Evolutionary conservation across 129 eudicot species (phyloP), one percentile per base, ranked within the genome.

Genomic region (Scalesia atractyloides): DNA sequence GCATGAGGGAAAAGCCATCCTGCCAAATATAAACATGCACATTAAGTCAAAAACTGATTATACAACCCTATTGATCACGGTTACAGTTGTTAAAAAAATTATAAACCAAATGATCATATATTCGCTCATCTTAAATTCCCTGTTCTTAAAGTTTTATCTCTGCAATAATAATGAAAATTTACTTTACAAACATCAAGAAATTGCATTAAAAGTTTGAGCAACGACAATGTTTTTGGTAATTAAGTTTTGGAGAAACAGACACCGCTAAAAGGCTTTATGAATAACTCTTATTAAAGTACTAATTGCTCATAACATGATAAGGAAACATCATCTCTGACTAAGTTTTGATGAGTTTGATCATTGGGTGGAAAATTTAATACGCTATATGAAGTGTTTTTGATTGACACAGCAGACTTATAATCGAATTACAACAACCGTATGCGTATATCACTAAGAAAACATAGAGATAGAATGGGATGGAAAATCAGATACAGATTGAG

Each of bases 1-100:
- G 81, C 85, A 76, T 79, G 86, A 4, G 99, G 99, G 64, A 95
- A 95, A 73, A 95, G 88, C 82, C 82, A 88, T 73, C 89, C 99
- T 94, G 99, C 57, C 66, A 77, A 41, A 59, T 14, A 15, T 70
- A 74, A 50, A 60, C 11, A 67, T 48, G 20, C 56, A 13, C 39
- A 26, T 49, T 64, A 47, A 11, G 65, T 74, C 51, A 73, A 34
- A 62, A 62, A 33, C 70, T 74, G 36, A 60, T 9, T 59, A 5
- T 14, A 15, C 36, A 49, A 41, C 57, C 36, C 33, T 3, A 37
- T n/a, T 56, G 68, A 41, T 67, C 53, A 50, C 30, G 46, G 53
- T 0, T 22, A 59, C 9, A 34, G 9, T 43, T 44, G 30, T 30
- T 14, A 61, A 18, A 33, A 61, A 13, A 46, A 46, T 30, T 30